Base-by-base conservation (phyloP, 345 rosid genomes). In the Eucalyptus tenuipes region DNA sequence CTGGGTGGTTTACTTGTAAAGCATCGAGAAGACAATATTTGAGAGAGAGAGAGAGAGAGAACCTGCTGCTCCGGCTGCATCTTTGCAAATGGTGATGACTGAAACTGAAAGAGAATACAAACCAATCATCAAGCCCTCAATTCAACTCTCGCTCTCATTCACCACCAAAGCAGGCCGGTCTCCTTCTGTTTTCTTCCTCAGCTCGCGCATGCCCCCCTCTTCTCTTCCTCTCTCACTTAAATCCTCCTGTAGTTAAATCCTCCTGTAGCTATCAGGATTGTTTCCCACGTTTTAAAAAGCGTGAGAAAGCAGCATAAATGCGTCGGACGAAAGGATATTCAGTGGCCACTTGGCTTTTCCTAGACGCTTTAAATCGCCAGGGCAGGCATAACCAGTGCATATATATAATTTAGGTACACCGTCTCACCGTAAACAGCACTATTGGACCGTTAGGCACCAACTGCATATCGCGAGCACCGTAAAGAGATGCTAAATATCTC, bases 1-100 rank as follows among this genome's bases (percentile, higher is more conserved):
- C 47, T 20, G 84, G 47, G 24, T 6, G 27, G 27, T 55, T 55
- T 40, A 20, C 15, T 20, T 40, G 13, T 40, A 20, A 75, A 75
- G 47, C 84, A 40, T 75, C 47, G 24, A 85, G n/a, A 81, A 40
- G 20, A 20, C 8, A 40, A 45, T 31, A 20, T 22, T 1, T 24
- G 52, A 50, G 80, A 75, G 53, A 13, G 50, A 61, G 68, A 42
- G 17, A 81, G 49, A 44, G 57, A 68, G 44, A 49, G 29, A 55
- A 85, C 88, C 88, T 57, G 86, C 87, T 40, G 95, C 89, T 92
- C 99, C 99, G 85, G 97, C 98, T 85, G 93, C 94, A 95, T 93
- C 95, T 86, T 90, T 93, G 87, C 91, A 92, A 89, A 89, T 52
- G 49, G 90, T 75, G 66, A 87, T 61, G 91, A 90, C 66, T 86